Evolutionary conservation across 768 basidiomycete species (phyloP).

Genomic region (Russula sp.): DNA sequence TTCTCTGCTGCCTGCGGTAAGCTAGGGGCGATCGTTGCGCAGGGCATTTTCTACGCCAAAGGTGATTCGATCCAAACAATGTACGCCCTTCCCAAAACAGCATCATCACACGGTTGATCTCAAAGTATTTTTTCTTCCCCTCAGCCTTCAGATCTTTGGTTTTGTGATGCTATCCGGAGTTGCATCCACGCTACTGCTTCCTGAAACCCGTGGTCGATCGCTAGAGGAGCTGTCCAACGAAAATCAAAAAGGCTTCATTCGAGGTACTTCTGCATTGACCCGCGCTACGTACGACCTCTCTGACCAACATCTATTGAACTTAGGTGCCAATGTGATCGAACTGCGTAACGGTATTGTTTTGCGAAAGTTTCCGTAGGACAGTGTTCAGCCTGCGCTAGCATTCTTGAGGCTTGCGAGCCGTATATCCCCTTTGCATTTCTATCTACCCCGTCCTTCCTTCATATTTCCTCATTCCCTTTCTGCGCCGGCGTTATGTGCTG

Average conservation of each 20-base stretch:
- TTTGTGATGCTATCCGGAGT: constrained; percentile 41
- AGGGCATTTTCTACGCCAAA: constrained; percentile 28
- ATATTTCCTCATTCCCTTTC: neutral
- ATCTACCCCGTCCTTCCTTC: neutral
- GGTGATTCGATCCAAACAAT: constrained; percentile 29
- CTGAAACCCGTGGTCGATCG: constrained; percentile 35
- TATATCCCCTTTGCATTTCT: neutral
- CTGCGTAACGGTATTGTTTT: constrained; percentile 19
- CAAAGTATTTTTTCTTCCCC: neutral
- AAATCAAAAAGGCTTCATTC: constrained; percentile 30
- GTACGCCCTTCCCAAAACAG: constrained; percentile 23
- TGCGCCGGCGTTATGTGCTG: neutral
- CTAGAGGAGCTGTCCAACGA: constrained; percentile 34
- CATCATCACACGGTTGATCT: constrained; percentile 9
- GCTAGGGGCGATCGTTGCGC: constrained; percentile 37
- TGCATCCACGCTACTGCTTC: constrained; percentile 35
- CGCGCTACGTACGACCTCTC: neutral
- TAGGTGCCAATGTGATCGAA: constrained; percentile 14
- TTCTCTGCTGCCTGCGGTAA: constrained; percentile 40
- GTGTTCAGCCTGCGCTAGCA: neutral
- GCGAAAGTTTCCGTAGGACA: neutral
- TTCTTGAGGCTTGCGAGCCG: neutral
- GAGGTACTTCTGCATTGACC: neutral
- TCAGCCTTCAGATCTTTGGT: constrained; percentile 38
- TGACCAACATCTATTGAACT: neutral